A percentile compares a stretch with the other conserved stretches of the same genome.
Evolutionary conservation across 352 stramenopile genomes (phyloP).

Genomic region (Phytophthora sp.): DNA sequence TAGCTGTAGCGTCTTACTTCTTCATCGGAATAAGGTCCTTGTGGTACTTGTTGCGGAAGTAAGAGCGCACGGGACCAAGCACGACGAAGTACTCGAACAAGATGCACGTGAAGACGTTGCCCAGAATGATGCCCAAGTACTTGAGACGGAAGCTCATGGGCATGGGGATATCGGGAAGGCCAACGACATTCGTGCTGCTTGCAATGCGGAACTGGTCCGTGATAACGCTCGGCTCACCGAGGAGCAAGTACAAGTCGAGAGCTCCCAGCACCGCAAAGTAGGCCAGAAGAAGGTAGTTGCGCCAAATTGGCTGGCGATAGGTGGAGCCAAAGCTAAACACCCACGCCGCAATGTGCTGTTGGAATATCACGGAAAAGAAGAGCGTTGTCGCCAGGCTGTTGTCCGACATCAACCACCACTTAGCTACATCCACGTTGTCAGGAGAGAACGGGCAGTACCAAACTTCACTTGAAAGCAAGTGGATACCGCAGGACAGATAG

Average conservation of each 20-base stretch:
- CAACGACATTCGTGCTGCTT: constrained; percentile 57
- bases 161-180: constrained; percentile 49
- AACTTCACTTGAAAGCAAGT: constrained; percentile 34
- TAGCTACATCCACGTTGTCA: constrained; percentile 42
- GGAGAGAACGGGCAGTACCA: constrained; percentile 56
- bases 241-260: constrained; percentile 47
- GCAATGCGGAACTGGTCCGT: constrained; percentile 59
- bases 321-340: constrained; percentile 49
- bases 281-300: constrained; percentile 42
- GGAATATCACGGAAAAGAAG: constrained; percentile 39
- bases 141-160: constrained; percentile 46
- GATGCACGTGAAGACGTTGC: constrained; percentile 35
- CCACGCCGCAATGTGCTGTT: constrained; percentile 37
- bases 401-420: constrained; percentile 58
- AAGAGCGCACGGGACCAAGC: constrained; percentile 39
- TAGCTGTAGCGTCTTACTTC: no score
- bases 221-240: constrained; percentile 42
- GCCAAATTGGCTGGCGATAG: constrained; percentile 53
- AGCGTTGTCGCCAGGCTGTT: constrained; percentile 44
- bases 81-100: constrained; percentile 47
- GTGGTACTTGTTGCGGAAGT: constrained; percentile 45
- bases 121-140: constrained; percentile 32
- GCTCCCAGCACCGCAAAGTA: constrained; percentile 34
- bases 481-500: constrained; percentile 40
- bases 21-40: constrained; percentile 32